These are phyloP conservation scores for Tritrichomonas musculus DNA, from an alignment of 208 protist genomes.

Conservation along the genomic window DNA sequence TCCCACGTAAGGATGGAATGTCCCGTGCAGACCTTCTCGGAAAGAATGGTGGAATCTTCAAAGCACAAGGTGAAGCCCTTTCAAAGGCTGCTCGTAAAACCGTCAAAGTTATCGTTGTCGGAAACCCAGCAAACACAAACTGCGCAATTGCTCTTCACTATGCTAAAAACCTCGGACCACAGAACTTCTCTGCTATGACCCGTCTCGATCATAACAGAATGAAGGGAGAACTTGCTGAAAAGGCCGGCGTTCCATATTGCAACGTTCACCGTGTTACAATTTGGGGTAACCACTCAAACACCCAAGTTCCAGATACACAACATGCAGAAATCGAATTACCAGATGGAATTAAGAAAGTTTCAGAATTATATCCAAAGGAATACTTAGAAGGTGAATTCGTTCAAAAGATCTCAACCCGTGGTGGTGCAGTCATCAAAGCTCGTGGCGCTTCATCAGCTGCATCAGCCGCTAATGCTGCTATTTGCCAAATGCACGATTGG, in stretches of 20 bases:
- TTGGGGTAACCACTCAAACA: constrained; percentile 84
- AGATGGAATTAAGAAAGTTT: constrained; percentile 48
- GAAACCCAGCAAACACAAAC: constrained; percentile 94
- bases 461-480: constrained; percentile 72
- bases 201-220: constrained; percentile 90
- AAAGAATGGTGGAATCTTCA: constrained; percentile 83
- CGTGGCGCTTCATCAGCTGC: constrained; percentile 71
- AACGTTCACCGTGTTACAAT: constrained; percentile 76
- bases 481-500: constrained; percentile 63
- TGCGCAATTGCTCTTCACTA: constrained; percentile 64
- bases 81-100: constrained; percentile 67
- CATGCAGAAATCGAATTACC: constrained; percentile 65
- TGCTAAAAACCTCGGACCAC: constrained; percentile 53
- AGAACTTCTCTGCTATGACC: constrained; percentile 84
- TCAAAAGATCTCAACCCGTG: constrained; percentile 71
- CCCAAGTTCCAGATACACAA: constrained; percentile 74
- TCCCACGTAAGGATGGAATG: constrained; percentile 78
- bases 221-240: constrained; percentile 64
- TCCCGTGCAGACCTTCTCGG: constrained; percentile 86
- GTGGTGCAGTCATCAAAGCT: constrained; percentile 72
- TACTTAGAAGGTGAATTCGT: constrained; percentile 66
- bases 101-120: constrained; percentile 61
- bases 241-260: constrained; percentile 44
- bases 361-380: constrained; percentile 57
- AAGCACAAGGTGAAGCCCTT: constrained; percentile 71